These are phyloP conservation scores for Arthroderma sp. DNA, from an alignment of 2,329 filamentous ascomycete species.

Conservation along the genomic window DNA sequence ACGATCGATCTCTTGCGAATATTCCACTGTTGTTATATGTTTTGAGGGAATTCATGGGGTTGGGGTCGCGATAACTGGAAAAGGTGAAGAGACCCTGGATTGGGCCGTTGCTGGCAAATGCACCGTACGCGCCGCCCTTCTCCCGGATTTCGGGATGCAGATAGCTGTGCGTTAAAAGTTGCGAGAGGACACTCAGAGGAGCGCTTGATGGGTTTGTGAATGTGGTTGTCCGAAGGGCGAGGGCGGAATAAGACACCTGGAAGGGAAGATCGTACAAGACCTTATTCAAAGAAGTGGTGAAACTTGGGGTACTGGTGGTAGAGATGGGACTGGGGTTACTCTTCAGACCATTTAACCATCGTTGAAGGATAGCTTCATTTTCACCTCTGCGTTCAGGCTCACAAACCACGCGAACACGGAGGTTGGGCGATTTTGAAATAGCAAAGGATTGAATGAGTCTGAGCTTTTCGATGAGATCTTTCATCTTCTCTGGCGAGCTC, in stretches of 20 bases:
- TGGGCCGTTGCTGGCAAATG: constrained; percentile 68
- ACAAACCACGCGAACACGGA: constrained; percentile 78
- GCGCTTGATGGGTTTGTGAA: constrained; percentile 66
- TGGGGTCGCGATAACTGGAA: constrained; percentile 93
- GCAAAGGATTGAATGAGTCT: constrained; percentile 73
- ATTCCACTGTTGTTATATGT: constrained; percentile 72
- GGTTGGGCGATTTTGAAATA: constrained; percentile 50
- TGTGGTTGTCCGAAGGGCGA: constrained; percentile 69
- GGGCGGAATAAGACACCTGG: constrained; percentile 87
- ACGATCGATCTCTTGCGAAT: constrained; percentile 70
- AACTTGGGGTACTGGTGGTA: constrained; percentile 10
- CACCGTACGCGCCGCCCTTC: constrained; percentile 92
- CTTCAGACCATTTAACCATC: constrained; percentile 52
- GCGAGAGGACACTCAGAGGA: constrained; percentile 73
- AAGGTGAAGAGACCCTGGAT: constrained; percentile 82
- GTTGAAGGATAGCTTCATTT: constrained; percentile 58
- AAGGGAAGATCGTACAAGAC: constrained; percentile 91
- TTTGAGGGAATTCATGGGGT: constrained; percentile 72
- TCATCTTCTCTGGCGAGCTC: constrained; percentile 53
- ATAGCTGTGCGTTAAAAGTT: constrained; percentile 90
- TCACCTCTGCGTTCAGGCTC: constrained; percentile 55
- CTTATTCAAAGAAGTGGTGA: constrained; percentile 40
- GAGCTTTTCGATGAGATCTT: constrained; percentile 66
- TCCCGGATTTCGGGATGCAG: constrained; percentile 95
- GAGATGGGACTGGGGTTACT: constrained; percentile 25